A percentile compares a stretch with the other conserved stretches of the same genome.
These are phyloP conservation scores for Chlamydomonas reinhardtii DNA, from an alignment of 163 green algal genomes.

Conservation along the genomic window DNA sequence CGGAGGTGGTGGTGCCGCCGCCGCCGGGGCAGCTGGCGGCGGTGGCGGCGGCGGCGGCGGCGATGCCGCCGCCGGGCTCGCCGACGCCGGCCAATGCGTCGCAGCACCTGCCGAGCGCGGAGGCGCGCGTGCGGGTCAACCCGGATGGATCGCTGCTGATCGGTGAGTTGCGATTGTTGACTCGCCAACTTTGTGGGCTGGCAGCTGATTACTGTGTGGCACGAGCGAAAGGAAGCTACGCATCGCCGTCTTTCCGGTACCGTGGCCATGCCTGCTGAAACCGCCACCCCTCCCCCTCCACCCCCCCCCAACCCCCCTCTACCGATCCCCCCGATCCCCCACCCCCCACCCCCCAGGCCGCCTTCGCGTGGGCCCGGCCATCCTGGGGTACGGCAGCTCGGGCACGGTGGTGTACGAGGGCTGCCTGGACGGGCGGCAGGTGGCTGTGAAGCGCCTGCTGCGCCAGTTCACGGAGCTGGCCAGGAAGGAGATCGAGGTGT, in stretches of 20 bases:
- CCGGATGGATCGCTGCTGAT: conserved; percentile 39
- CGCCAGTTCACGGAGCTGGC: conserved; percentile 84
- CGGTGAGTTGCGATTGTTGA: background rate
- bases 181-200: too few species aligned
- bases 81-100: background rate
- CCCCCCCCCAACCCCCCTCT: too few species aligned
- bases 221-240: too few species aligned
- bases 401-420: conserved; percentile 97
- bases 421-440: conserved; percentile 86
- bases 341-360: conserved; percentile 18
- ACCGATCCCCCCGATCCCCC: background rate
- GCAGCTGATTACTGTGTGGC: too few species aligned
- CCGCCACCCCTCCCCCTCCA: too few species aligned
- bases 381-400: conserved; percentile 92
- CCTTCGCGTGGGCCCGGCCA: conserved; percentile 78
- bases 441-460: conserved; percentile 98
- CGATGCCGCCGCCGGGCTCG: background rate
- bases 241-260: too few species aligned
- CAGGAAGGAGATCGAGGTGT: conserved; percentile 89
- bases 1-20: background rate
- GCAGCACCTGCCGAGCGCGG: conserved; percentile 30
- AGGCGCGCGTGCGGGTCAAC: conserved; percentile 35
- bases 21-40: background rate
- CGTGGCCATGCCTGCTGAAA: too few species aligned
- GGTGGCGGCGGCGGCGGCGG: too few species aligned